Percentiles rank a stretch among this genome's conserved stretches.
Conservation (phyloP, 148 eudicot genomes). For the Beta vulgaris region DNA sequence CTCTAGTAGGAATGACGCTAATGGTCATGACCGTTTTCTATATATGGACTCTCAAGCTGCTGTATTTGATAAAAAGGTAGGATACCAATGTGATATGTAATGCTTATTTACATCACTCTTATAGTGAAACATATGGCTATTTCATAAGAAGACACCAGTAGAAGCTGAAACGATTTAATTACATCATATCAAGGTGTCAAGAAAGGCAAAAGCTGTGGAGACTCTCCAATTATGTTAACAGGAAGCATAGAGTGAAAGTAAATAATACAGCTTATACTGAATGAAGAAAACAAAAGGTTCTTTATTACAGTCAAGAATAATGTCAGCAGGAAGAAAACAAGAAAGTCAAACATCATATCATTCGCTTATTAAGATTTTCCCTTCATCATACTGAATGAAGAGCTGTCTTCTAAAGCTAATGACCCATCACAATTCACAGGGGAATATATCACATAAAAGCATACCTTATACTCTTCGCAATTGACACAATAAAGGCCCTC, state of each 20-base stretch:
- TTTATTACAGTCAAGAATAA: background rate
- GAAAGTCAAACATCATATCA: background rate
- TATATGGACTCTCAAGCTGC: background rate
- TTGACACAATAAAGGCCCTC: constrained; percentile 96
- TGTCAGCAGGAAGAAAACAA: background rate
- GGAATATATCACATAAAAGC: background rate
- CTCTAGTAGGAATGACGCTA: too few species aligned
- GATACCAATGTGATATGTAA: background rate
- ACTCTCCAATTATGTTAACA: background rate
- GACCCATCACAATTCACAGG: background rate
- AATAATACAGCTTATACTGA: background rate
- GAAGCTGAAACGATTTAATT: background rate
- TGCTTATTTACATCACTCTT: background rate
- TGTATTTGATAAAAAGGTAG: background rate
- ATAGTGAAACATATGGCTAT: background rate
- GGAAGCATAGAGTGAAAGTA: background rate
- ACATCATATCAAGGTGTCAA: background rate
- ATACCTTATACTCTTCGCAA: constrained; percentile 97
- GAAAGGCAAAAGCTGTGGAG: background rate
- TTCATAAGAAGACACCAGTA: background rate
- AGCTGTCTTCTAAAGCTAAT: background rate
- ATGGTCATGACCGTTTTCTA: background rate
- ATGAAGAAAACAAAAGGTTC: background rate
- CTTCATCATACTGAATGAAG: background rate
- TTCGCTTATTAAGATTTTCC: background rate